Conservation (phyloP, 441 rosid genomes). For the Adansonia madagascariensis region DNA sequence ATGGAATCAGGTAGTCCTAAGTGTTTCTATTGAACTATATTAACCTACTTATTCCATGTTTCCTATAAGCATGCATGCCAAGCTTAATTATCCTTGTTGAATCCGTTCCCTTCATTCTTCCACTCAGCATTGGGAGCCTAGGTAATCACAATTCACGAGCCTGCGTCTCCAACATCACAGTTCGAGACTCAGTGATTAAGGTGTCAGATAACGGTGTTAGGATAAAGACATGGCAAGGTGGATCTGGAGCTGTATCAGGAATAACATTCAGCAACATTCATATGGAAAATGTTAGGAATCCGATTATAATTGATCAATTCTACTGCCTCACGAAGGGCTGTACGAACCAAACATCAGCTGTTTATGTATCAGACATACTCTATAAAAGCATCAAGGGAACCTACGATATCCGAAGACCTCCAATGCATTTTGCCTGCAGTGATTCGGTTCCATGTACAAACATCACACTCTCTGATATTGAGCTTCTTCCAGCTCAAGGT, state of each 20-base stretch:
- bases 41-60: neutral
- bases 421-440: constrained; percentile 88
- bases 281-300: constrained; percentile 74
- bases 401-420: constrained; percentile 72
- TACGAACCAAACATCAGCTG: constrained; percentile 78
- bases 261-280: constrained; percentile 71
- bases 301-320: constrained; percentile 80
- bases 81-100: neutral
- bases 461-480: constrained; percentile 67
- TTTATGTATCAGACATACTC: constrained; percentile 57
- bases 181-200: constrained; percentile 66
- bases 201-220: constrained; percentile 69
- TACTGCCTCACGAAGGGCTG: constrained; percentile 68
- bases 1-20: constrained; percentile 70
- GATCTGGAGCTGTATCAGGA: constrained; percentile 70
- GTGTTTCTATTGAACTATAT: neutral
- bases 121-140: constrained; percentile 80
- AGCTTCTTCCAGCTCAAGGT: constrained; percentile 76
- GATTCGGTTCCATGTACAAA: constrained; percentile 77
- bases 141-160: constrained; percentile 82
- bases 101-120: neutral
- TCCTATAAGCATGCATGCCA: neutral
- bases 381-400: constrained; percentile 76
- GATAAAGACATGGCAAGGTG: constrained; percentile 96
- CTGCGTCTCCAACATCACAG: constrained; percentile 80